Evolutionary conservation across 2,329 filamentous ascomycete species (phyloP), one percentile per base, ranked within the genome.

Genomic region (Nothophoma quercina): DNA sequence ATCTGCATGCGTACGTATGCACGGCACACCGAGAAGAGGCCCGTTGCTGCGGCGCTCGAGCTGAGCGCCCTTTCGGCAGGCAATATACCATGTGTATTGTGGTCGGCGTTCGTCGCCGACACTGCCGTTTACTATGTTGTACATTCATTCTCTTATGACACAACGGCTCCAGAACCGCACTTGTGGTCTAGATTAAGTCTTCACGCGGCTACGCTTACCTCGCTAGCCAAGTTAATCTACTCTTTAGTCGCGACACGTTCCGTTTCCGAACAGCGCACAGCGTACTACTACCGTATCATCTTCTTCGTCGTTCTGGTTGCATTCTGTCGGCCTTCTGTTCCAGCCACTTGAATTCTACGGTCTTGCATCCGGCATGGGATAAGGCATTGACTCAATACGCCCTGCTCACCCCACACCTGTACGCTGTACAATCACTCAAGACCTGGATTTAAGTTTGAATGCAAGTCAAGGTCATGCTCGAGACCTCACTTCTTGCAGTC

Each of bases 241-340:
- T 12, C 13, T 51, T 26, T 18, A 51, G 32, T 34, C 35, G 34
- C 41, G 35, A 40, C 41, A 30, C n/a, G 10, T 32, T 34, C 30
- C 19, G 34, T 45, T 51, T 51, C 48, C 25, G 29, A 45, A 35
- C 13, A 29, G 28, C 15, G 48, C 41, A 51, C 48, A 45, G 23
- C 9, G 41, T 29, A n/a, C n/a, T 34, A 40, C 29, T 16, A 5
- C 18, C 34, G 28, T 34, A n/a, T 13, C n/a, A 12, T 40, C 21
- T 30, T 5, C 26, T 16, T 34, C 36, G n/a, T 38, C 25, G n/a
- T 18, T 12, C 16, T 30, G 32, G 25, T 43, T 21, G 21, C 19
- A 16, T 40, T 29, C 9, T 18, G 21, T 25, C 35, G 23, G 34
- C 13, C 22, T 29, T 23, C 2, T 5, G 22, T 22, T 7, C 32